These are phyloP conservation scores for Lactifluus piperatus DNA, from an alignment of 768 basidiomycete species.

Conservation along the genomic window DNA sequence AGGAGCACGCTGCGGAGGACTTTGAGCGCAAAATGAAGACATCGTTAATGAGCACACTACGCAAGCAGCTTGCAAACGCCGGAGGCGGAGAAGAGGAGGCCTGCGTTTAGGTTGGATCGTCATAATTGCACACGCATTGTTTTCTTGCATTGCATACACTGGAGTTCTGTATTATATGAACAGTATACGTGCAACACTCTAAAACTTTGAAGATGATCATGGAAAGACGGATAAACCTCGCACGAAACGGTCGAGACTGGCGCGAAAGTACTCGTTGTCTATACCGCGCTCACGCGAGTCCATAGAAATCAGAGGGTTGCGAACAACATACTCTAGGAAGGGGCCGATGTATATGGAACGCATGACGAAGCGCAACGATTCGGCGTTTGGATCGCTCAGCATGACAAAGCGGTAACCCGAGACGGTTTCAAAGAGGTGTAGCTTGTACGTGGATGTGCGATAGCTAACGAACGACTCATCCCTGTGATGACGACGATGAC, in stretches of 20 bases:
- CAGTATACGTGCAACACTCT: neutral
- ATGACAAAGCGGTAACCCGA: conserved; percentile 95
- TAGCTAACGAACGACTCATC: conserved; percentile 90
- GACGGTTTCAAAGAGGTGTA: conserved; percentile 86
- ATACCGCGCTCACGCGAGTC: conserved; percentile 79
- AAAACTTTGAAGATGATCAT: conserved; percentile 15
- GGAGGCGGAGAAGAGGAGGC: neutral
- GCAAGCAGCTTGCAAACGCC: conserved; percentile 47
- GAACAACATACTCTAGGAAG: conserved; percentile 88
- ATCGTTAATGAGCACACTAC: conserved; percentile 74
- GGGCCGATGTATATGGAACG: conserved; percentile 91
- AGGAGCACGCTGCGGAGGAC: conserved; percentile 42
- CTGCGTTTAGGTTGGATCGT: neutral
- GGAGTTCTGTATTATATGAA: conserved; percentile 13
- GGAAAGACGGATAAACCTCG: conserved; percentile 45
- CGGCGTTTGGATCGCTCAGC: conserved; percentile 78
- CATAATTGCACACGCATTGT: conserved; percentile 10
- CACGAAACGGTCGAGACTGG: conserved; percentile 68
- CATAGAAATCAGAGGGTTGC: conserved; percentile 81
- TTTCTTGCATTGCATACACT: conserved; percentile 18
- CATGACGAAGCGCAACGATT: conserved; percentile 72
- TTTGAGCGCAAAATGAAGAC: conserved; percentile 71
- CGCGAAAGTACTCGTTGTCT: conserved; percentile 87
- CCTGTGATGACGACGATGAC: conserved; percentile 37
- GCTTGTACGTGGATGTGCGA: conserved; percentile 84